Evolutionary conservation across 1,139 yeast species (phyloP).

Genomic region (Zygotorulaspora mrakii): DNA sequence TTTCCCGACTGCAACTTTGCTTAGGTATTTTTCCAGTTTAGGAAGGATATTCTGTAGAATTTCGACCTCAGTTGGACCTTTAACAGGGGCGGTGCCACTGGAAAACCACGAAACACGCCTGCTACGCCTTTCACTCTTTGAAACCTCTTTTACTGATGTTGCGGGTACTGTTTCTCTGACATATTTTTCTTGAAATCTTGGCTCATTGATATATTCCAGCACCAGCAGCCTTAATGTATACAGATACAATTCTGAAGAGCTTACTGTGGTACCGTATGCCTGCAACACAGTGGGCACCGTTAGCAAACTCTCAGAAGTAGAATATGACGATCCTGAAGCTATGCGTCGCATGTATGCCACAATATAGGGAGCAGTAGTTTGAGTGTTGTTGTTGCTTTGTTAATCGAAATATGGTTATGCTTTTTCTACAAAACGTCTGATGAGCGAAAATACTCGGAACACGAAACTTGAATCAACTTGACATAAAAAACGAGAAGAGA

Average conservation of each 20-base stretch:
- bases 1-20: conserved; percentile 51
- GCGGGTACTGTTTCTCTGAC: conserved; percentile 8
- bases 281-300: conserved; percentile 14
- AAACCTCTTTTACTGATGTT: conserved; percentile 12
- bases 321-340: conserved; percentile 13
- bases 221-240: conserved; percentile 44
- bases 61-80: conserved; percentile 10
- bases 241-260: conserved; percentile 19
- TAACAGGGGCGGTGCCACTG: conserved; percentile 5
- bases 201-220: conserved; percentile 57
- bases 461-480: conserved; percentile 3
- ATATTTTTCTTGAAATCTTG: conserved; percentile 43
- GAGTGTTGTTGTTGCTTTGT: neutral
- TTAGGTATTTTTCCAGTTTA: conserved; percentile 48
- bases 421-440: neutral
- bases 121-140: conserved; percentile 13
- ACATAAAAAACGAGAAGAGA: neutral
- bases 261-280: conserved; percentile 10
- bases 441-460: conserved; percentile 1
- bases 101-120: conserved; percentile 14
- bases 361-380: no score
- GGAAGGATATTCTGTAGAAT: conserved; percentile 22
- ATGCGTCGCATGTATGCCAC: conserved; percentile 12
- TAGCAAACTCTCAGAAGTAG: conserved; percentile 5
- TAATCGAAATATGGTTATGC: neutral